Evolutionary conservation across 2,329 filamentous ascomycete species (phyloP).

Genomic region (Xylariaceae sp.): DNA sequence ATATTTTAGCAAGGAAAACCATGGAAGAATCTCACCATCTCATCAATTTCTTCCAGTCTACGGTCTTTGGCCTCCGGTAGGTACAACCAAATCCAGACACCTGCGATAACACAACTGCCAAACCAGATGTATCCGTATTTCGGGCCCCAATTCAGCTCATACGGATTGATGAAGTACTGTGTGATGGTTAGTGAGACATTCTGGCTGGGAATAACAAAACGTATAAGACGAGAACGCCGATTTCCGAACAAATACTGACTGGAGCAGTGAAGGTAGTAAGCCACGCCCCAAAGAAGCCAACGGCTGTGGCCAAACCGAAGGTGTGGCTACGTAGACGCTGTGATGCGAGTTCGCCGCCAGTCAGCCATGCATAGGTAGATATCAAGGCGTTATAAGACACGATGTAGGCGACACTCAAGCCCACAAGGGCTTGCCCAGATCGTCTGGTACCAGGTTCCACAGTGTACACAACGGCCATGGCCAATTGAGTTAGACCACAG

Average conservation of each 20-base stretch:
- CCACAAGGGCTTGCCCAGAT: conserved; percentile 49
- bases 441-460: conserved; percentile 35
- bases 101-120: conserved; percentile 33
- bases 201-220: too few relatives aligned
- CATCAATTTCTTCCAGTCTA: conserved; percentile 53
- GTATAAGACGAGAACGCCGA: too few relatives aligned
- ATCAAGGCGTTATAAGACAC: conserved; percentile 54
- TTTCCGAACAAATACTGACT: too few relatives aligned
- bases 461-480: conserved; percentile 52
- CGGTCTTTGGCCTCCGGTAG: conserved; percentile 53
- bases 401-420: conserved; percentile 52
- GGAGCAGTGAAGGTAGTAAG: conserved; percentile 53
- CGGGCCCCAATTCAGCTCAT: conserved; percentile 54
- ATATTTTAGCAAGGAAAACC: conserved; percentile 14
- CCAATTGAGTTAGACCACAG: conserved; percentile 53
- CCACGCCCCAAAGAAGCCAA: conserved; percentile 56
- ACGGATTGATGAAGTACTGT: conserved; percentile 58
- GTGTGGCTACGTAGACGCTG: conserved; percentile 56
- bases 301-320: conserved; percentile 52
- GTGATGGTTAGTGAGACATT: too few relatives aligned
- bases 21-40: conserved; percentile 41
- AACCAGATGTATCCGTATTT: conserved; percentile 58
- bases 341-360: conserved; percentile 55
- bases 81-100: conserved; percentile 45
- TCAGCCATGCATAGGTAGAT: conserved; percentile 55